Percentiles rank a stretch among this genome's conserved stretches.
Evolutionary conservation across 2,329 filamentous ascomycete genomes (phyloP).

Genomic region (Microcyclospora pomicola): DNA sequence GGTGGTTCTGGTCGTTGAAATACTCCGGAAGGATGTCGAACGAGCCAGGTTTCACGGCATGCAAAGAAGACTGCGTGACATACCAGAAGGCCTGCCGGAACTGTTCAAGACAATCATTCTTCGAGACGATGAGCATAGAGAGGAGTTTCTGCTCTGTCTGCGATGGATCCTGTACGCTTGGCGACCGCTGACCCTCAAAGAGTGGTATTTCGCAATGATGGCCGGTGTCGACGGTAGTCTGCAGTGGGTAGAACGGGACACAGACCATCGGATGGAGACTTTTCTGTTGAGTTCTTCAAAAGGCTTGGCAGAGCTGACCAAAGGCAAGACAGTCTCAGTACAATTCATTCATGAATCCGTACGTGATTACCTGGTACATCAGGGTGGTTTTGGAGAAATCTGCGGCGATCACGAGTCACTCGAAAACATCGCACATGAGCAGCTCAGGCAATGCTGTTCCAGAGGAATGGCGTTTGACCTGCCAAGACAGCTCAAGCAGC

Average conservation of each 20-base stretch:
- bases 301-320: background rate
- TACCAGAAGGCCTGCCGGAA: slow-evolving; percentile 29
- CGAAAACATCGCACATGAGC: background rate
- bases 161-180: slow-evolving; percentile 41
- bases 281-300: background rate
- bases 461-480: background rate
- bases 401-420: background rate
- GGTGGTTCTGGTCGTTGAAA: slow-evolving; percentile 32
- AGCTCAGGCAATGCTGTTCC: background rate
- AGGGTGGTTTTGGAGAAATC: background rate
- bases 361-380: background rate
- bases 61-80: slow-evolving; percentile 23
- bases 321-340: background rate
- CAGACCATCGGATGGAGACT: background rate
- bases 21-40: slow-evolving; percentile 31
- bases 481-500: background rate
- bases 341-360: background rate
- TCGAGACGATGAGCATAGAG: slow-evolving; percentile 31
- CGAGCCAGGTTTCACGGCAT: slow-evolving; percentile 19
- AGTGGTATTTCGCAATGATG: slow-evolving; percentile 35
- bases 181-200: slow-evolving; percentile 27
- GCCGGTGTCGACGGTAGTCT: slow-evolving; percentile 13
- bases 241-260: background rate
- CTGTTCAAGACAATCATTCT: slow-evolving; percentile 39
- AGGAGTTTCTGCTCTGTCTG: slow-evolving; percentile 33